Evolutionary conservation across 139 green algal genomes (phyloP).

Genomic region (Chlamydomonas sp.): DNA sequence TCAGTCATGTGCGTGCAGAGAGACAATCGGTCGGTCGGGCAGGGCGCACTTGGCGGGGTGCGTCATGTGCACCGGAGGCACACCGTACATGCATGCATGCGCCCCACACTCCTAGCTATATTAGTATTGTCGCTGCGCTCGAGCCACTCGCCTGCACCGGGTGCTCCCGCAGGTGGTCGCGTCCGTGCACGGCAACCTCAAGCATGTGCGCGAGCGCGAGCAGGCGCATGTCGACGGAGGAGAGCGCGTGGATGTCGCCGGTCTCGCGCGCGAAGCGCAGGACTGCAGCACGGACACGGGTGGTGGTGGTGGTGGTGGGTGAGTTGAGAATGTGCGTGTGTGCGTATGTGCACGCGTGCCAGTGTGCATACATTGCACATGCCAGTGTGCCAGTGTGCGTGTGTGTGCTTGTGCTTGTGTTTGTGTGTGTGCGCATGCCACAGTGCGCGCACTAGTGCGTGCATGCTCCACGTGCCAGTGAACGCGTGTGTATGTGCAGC

Average conservation of each 20-base stretch:
- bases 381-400: background rate
- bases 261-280: slow-evolving; percentile 73
- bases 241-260: slow-evolving; percentile 80
- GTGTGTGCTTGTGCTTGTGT: background rate
- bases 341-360: background rate
- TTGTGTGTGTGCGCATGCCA: background rate
- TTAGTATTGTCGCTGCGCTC: no score
- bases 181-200: slow-evolving; percentile 60
- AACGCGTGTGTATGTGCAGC: no score
- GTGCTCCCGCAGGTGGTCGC: slow-evolving; percentile 45
- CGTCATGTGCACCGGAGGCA: no score
- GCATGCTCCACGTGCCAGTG: background rate
- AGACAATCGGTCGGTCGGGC: no score
- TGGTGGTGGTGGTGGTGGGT: background rate
- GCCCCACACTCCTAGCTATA: no score
- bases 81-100: no score
- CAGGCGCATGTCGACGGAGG: slow-evolving; percentile 68
- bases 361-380: no score
- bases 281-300: slow-evolving; percentile 48
- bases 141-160: slow-evolving; percentile 49
- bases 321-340: background rate
- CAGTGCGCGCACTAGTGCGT: background rate
- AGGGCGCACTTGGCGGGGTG: no score
- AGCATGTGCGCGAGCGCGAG: slow-evolving; percentile 74
- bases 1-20: no score